A percentile compares a stretch with the other conserved stretches of the same genome.
These are phyloP conservation scores for Nitzschia sp. DNA, from an alignment of 108 stramenopile genomes.

Conservation along the genomic window DNA sequence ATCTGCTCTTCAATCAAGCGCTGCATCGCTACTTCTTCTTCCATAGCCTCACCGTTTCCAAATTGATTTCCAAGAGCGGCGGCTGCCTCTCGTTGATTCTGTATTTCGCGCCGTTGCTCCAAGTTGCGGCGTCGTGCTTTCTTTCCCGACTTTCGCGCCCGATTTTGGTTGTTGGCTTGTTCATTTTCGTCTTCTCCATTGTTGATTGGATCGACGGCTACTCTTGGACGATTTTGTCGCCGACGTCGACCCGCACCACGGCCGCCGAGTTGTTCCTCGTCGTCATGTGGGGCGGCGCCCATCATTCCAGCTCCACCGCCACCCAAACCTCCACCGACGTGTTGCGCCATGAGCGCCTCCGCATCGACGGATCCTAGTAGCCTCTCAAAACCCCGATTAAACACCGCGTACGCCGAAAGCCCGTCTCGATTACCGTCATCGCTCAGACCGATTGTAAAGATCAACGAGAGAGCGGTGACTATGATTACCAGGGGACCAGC, in stretches of 20 bases:
- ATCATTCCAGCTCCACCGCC: constrained; percentile 11
- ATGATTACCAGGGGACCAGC: constrained; percentile 79
- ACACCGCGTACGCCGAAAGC: constrained; percentile 79
- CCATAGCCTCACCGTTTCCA: constrained; percentile 31
- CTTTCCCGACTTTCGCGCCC: constrained; percentile 62
- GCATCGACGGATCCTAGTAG: constrained; percentile 77
- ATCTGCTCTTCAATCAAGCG: constrained; percentile 53
- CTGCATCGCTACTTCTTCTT: constrained; percentile 46
- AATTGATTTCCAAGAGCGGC: constrained; percentile 65
- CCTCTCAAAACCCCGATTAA: constrained; percentile 79
- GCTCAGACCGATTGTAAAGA: constrained; percentile 81
- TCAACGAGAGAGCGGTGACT: constrained; percentile 44
- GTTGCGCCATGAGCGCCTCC: constrained; percentile 71
- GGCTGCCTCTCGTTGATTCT: constrained; percentile 77
- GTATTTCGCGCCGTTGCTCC: constrained; percentile 68
- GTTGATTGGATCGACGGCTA: constrained; percentile 12
- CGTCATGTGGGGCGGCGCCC: not conserved
- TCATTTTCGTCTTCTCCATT: constrained; percentile 19
- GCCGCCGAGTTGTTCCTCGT: constrained; percentile 14
- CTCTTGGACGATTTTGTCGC: not conserved
- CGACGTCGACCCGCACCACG: not conserved
- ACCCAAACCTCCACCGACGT: constrained; percentile 59
- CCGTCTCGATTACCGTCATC: constrained; percentile 56
- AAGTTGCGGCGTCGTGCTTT: constrained; percentile 62
- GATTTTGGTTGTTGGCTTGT: constrained; percentile 34